Conservation (phyloP, 2,329 filamentous ascomycete species). For the Cladosporium phlei region DNA sequence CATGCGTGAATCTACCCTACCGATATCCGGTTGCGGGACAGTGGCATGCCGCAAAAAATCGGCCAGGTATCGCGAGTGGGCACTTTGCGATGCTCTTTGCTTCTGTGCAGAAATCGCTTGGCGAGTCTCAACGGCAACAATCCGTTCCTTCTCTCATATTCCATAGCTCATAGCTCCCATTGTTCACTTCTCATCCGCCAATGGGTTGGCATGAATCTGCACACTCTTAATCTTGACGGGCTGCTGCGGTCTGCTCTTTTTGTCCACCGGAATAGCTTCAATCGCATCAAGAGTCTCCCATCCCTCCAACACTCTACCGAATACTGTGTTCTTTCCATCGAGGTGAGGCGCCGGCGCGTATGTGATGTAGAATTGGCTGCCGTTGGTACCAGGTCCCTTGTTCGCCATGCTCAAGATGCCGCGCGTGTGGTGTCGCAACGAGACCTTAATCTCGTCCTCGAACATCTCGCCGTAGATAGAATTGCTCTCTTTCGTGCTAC, state of each 20-base stretch:
- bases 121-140: no score
- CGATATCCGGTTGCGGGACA: no score
- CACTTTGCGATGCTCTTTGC: no score
- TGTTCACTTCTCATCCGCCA: slow-evolving; percentile 49
- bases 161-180: no score
- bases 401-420: slow-evolving; percentile 96
- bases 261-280: slow-evolving; percentile 68
- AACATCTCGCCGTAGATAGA: slow-evolving; percentile 71
- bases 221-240: slow-evolving; percentile 62
- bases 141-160: no score
- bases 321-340: slow-evolving; percentile 79
- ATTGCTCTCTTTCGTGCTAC: slow-evolving; percentile 39
- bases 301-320: slow-evolving; percentile 63
- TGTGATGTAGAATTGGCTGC: slow-evolving; percentile 79
- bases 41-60: no score
- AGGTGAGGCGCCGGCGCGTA: slow-evolving; percentile 74
- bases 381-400: slow-evolving; percentile 86
- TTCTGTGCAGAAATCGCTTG: no score
- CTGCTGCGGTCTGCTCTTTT: slow-evolving; percentile 69
- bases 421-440: slow-evolving; percentile 82
- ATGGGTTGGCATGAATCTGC: slow-evolving; percentile 73
- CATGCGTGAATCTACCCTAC: no score
- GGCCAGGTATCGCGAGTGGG: no score
- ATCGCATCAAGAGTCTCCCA: slow-evolving; percentile 63
- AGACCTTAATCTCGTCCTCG: slow-evolving; percentile 72